A percentile compares a stretch with the other conserved stretches of the same genome.
Conservation (phyloP, 805 yeast genomes). For the Pichia nakasei region DNA sequence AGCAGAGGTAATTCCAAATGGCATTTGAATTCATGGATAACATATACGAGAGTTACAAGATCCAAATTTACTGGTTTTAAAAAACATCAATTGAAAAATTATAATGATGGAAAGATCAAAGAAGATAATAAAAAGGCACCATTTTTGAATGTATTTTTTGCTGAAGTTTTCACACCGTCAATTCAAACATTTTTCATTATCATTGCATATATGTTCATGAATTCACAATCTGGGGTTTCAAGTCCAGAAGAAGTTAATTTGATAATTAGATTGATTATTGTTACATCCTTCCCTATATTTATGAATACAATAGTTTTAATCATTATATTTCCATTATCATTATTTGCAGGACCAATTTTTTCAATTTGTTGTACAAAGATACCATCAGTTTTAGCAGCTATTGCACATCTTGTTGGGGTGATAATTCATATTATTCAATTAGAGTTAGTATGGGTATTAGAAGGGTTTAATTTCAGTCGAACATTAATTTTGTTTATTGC, state of each 20-base stretch:
- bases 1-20: conserved; percentile 66
- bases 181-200: conserved; percentile 61
- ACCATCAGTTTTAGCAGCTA: conserved; percentile 32
- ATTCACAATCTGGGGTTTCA: conserved; percentile 77
- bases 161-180: conserved; percentile 71
- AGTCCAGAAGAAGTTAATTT: conserved; percentile 46
- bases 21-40: conserved; percentile 73
- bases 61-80: conserved; percentile 90
- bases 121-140: conserved; percentile 63
- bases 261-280: conserved; percentile 48
- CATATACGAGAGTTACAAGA: conserved; percentile 64
- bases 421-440: conserved; percentile 27
- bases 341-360: conserved; percentile 30
- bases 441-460: conserved; percentile 31
- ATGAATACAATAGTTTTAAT: conserved; percentile 29
- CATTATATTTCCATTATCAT: conserved; percentile 29
- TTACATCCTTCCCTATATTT: conserved; percentile 41
- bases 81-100: conserved; percentile 57
- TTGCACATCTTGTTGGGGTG: conserved; percentile 31
- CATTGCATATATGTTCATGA: conserved; percentile 70
- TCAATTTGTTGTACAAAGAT: conserved; percentile 26
- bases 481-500: conserved; percentile 33
- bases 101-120: conserved; percentile 41
- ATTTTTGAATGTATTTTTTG: conserved; percentile 64
- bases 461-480: conserved; percentile 34